Evolutionary conservation across 768 basidiomycete genomes (phyloP), one percentile per base, ranked within the genome.

Genomic region (Suillus lakei): DNA sequence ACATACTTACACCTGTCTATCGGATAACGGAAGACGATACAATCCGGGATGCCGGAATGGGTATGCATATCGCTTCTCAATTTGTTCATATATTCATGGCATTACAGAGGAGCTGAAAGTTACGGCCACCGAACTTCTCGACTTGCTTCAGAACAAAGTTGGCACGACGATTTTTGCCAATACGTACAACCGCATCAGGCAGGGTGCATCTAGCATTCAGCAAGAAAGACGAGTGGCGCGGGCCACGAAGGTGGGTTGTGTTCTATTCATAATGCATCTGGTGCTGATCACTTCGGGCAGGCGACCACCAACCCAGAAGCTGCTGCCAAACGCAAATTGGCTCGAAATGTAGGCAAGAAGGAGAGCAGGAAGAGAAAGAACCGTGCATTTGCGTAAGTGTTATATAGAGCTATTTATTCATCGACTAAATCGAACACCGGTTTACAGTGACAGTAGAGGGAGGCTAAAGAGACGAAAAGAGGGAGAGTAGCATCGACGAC

Each of bases 21-120:
- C 90, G 96, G 36, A 85, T 99, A 59, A 82, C 87, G 2, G 96
- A 98, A 69, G 96, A 98, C 69, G 92, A 93, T 69, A 91, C 88
- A 7, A 86, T 95, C 36, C 86, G 87, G 10, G 95, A 96, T 78
- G 61, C 82, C 1, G 87, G 89, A 53, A 91, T 95, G 84, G 90
- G 95, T 95, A 71, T 32, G 89, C 34, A 50, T 53, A 13, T 63
- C 46, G 32, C 28, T 43, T 54, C 51, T 28, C 3, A 26, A 34
- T 32, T n/a, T 28, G 28, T 34, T 44, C 51, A 16, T 51, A 61
- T 30, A 50, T 6, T 61, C 0, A 38, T 56, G 55, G 15, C 9
- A 41, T 69, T 56, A 30, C 59, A 97, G 97, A 91, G 48, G 95
- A 96, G 60, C 80, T 99, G 23, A 93, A 94, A 75, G 86, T 86